These are phyloP conservation scores for Paecilomyces variotii DNA, from an alignment of 2,329 filamentous ascomycete genomes.

Conservation along the genomic window DNA sequence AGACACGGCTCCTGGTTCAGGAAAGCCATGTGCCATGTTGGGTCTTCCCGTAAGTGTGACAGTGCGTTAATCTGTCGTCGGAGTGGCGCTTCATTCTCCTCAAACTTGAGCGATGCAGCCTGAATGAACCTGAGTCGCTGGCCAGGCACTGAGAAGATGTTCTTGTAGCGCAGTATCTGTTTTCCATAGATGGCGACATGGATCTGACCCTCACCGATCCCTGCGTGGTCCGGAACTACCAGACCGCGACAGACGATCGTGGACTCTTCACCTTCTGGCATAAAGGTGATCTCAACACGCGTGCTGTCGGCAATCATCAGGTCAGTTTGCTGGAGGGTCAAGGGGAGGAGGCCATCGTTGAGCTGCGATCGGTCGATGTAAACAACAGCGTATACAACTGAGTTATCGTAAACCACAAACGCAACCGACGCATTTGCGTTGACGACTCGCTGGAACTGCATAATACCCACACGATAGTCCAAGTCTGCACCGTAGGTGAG, in stretches of 20 bases:
- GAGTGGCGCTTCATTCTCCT: neutral
- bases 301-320: neutral
- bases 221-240: neutral
- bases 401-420: neutral
- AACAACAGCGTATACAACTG: neutral
- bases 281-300: neutral
- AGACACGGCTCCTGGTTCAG: neutral
- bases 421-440: neutral
- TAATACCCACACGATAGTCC: neutral
- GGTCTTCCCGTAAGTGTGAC: neutral
- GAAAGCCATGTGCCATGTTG: neutral
- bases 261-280: too few species aligned
- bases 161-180: neutral
- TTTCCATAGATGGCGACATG: neutral
- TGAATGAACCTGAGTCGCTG: neutral
- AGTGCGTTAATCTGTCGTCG: neutral
- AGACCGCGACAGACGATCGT: neutral
- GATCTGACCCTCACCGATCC: neutral
- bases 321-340: neutral
- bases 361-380: neutral
- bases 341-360: neutral
- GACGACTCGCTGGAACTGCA: neutral
- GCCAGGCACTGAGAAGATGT: neutral
- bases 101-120: neutral
- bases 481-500: neutral